phyloP scores from a whole-genome alignment of 1,284 basidiomycete genomes.

The Volvariella volvacea region DNA sequence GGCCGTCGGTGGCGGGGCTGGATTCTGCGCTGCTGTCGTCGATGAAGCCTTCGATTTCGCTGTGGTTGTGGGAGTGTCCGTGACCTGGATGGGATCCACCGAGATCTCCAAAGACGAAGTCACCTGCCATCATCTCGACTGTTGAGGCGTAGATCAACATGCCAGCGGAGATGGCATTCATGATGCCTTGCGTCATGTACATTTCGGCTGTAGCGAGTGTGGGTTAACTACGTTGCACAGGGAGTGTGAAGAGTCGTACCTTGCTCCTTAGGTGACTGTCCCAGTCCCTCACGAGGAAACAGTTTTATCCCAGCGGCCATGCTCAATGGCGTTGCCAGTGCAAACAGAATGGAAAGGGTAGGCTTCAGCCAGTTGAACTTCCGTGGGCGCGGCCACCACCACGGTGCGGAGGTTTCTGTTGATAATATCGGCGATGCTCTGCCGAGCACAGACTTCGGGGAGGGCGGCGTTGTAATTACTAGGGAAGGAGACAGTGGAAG shows the following conservation, averaged over 20 bases:
- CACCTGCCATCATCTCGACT: conserved; percentile 69
- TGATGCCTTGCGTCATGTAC: conserved; percentile 51
- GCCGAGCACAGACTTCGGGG: too few species aligned
- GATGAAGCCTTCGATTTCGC: conserved; percentile 7
- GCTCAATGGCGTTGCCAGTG: conserved; percentile 62
- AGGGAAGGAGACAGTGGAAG: conserved; percentile 35
- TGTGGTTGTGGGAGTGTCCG: conserved; percentile 16
- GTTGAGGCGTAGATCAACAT: conserved; percentile 69
- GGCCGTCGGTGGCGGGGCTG: neutral
- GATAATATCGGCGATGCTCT: too few species aligned
- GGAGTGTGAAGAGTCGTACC: conserved; percentile 1
- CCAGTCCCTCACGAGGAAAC: conserved; percentile 21
- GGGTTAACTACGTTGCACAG: too few species aligned
- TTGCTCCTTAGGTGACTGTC: neutral
- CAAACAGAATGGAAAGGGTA: conserved; percentile 56
- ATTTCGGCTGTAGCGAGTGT: conserved; percentile 31
- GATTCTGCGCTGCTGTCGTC: neutral
- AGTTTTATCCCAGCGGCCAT: conserved; percentile 50
- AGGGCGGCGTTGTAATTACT: neutral
- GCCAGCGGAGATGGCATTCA: conserved; percentile 62
- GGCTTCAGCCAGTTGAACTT: conserved; percentile 40
- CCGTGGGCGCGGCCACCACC: too few species aligned
- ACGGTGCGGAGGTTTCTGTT: too few species aligned
- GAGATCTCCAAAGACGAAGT: conserved; percentile 59
- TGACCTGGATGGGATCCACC: conserved; percentile 16